Evolutionary conservation across 495 filamentous ascomycete genomes (phyloP).

Genomic region (Lichenothelia convexa): DNA sequence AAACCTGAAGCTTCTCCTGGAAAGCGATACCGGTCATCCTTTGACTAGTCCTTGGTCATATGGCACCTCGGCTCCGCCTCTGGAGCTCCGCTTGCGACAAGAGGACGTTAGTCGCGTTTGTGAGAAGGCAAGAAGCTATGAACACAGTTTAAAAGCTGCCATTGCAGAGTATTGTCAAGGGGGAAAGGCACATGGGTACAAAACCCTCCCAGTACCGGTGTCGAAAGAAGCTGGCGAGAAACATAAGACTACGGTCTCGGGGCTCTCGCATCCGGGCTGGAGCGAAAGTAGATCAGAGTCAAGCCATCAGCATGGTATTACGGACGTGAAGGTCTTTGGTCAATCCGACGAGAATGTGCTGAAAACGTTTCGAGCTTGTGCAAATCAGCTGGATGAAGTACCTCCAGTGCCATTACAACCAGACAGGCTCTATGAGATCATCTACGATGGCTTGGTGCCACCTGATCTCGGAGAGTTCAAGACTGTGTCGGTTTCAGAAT

Average conservation of each 20-base stretch:
- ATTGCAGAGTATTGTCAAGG: constrained; percentile 3
- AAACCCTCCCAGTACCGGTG: no score
- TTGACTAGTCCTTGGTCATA: constrained; percentile 33
- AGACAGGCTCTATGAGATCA: not conserved
- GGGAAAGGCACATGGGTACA: no score
- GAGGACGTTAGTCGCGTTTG: no score
- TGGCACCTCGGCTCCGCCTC: constrained; percentile 30
- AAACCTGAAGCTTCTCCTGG: constrained; percentile 54
- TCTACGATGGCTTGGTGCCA: not conserved
- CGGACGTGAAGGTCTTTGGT: not conserved
- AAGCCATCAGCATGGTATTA: not conserved
- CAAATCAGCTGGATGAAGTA: constrained; percentile 1
- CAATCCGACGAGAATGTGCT: not conserved
- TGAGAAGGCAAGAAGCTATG: constrained; percentile 42
- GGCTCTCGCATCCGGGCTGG: constrained; percentile 1
- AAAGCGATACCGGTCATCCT: constrained; percentile 61
- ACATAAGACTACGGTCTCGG: constrained; percentile 8
- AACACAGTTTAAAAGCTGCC: constrained; percentile 29
- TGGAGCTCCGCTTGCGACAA: constrained; percentile 64
- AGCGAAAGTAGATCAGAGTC: not conserved
- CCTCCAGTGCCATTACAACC: not conserved
- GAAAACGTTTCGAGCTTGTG: not conserved
- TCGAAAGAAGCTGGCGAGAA: no score
- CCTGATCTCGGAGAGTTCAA: constrained; percentile 2
- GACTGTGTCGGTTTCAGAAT: constrained; percentile 5